phyloP scores from a whole-genome alignment of 2,329 filamentous ascomycete species.

The Cadophora sp. region DNA sequence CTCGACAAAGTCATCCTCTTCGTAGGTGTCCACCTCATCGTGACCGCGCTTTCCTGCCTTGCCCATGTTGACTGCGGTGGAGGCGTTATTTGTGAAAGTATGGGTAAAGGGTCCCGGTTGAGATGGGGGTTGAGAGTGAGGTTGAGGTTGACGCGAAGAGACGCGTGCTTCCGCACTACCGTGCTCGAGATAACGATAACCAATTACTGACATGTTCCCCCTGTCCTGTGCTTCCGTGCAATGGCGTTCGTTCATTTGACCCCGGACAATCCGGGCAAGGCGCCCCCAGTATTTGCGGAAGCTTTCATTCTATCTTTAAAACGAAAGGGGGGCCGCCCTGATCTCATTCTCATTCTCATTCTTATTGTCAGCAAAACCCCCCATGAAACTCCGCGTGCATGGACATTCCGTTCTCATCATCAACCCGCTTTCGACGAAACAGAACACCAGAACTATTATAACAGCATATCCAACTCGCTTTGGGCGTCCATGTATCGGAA shows the following conservation, averaged over 20 bases:
- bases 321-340: constrained; percentile 8
- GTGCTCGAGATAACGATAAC: neutral
- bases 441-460: neutral
- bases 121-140: neutral
- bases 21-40: constrained; percentile 42
- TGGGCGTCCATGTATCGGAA: neutral
- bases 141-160: constrained; percentile 15
- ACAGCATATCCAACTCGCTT: neutral
- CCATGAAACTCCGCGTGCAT: constrained; percentile 13
- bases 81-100: neutral
- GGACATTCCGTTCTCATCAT: constrained; percentile 4
- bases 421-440: neutral
- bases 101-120: neutral
- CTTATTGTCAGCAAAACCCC: neutral
- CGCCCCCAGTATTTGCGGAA: neutral
- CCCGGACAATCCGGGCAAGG: neutral
- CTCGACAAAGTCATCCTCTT: constrained; percentile 45
- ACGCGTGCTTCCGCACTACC: too few relatives aligned
- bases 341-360: neutral
- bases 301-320: neutral
- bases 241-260: too few relatives aligned
- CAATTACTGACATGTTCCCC: too few relatives aligned
- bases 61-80: constrained; percentile 31
- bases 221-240: too few relatives aligned
- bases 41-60: constrained; percentile 36